These are phyloP conservation scores for Pythium brassicae DNA, from an alignment of 352 stramenopile genomes.

Conservation along the genomic window DNA sequence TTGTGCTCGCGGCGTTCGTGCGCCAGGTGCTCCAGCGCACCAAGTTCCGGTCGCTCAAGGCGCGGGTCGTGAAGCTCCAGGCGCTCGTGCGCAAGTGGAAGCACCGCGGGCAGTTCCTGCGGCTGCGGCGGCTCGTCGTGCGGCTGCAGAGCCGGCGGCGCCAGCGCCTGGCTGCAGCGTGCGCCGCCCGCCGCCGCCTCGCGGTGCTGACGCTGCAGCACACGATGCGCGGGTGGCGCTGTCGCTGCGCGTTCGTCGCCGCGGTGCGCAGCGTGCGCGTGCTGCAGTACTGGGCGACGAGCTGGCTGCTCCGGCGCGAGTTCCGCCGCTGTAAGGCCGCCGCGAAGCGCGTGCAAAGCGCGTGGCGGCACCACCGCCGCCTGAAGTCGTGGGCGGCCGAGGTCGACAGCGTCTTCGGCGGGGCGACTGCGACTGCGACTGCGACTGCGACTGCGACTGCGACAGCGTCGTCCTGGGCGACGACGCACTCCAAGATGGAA, in stretches of 20 bases:
- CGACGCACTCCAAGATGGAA: conserved; percentile 58
- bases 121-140: conserved; percentile 22
- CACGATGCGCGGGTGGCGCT: conserved; percentile 41
- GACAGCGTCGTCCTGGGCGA: conserved; percentile 23
- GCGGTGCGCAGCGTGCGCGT: conserved; percentile 21
- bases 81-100: conserved; percentile 50
- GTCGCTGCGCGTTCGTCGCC: conserved; percentile 33
- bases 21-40: conserved; percentile 62
- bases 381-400: conserved; percentile 36
- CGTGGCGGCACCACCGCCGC: conserved; percentile 36
- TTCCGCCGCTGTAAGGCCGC: conserved; percentile 26
- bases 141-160: conserved; percentile 46
- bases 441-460: neutral
- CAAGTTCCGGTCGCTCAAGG: conserved; percentile 64
- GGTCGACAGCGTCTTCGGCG: conserved; percentile 45
- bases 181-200: conserved; percentile 14
- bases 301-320: conserved; percentile 46
- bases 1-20: conserved; percentile 62
- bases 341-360: conserved; percentile 33
- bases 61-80: conserved; percentile 58
- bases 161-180: conserved; percentile 21
- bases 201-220: conserved; percentile 46
- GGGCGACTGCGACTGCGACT: conserved; percentile 7
- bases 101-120: conserved; percentile 23
- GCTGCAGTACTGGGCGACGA: conserved; percentile 52